Conservation (phyloP, 176 grass and related monocot genomes). For the Triticum monococcum region DNA sequence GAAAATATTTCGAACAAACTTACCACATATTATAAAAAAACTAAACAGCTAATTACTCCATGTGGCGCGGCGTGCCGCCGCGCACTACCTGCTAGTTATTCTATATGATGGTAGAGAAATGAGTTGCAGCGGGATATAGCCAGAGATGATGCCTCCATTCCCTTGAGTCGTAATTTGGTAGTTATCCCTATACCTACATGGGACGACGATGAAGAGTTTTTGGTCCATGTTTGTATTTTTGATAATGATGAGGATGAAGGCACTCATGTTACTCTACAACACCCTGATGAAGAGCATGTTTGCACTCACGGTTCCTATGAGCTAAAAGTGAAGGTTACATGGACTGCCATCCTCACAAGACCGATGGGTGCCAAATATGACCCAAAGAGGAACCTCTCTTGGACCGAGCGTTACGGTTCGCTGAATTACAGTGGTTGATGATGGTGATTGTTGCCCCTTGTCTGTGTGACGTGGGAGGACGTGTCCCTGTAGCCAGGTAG, state of each 20-base stretch:
- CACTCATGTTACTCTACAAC: not conserved
- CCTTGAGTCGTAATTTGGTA: not conserved
- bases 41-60: too few species aligned
- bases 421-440: too few species aligned
- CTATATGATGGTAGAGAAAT: not conserved
- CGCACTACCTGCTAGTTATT: not conserved
- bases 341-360: not conserved
- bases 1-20: too few species aligned
- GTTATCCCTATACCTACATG: not conserved
- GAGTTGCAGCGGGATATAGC: not conserved
- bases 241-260: not conserved
- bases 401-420: not conserved
- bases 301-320: not conserved
- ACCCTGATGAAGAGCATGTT: not conserved
- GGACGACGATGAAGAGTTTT: not conserved
- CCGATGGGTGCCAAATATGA: not conserved
- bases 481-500: too few species aligned
- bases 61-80: too few species aligned
- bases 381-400: not conserved
- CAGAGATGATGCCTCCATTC: not conserved
- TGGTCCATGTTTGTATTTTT: not conserved
- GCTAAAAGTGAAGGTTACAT: not conserved
- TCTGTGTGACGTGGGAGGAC: too few species aligned
- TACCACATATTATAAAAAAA: too few species aligned
- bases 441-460: too few species aligned